Evolutionary conservation across 495 filamentous ascomycete genomes (phyloP).

Genomic region (Ramalina peruviana): DNA sequence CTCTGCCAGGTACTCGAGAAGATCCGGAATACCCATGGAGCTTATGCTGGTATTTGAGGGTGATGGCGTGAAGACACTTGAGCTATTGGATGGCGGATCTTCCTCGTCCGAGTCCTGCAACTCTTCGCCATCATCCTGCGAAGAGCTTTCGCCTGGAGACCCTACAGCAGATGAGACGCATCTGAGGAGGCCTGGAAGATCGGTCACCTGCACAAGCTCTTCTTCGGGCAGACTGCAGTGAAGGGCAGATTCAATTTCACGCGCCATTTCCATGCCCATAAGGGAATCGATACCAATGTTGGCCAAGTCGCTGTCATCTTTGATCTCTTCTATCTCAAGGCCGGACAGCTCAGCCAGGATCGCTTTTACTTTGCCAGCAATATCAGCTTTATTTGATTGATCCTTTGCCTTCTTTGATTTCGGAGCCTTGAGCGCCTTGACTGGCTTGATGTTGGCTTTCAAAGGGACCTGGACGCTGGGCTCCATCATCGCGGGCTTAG

Average conservation of each 20-base stretch:
- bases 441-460: neutral
- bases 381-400: constrained; percentile 11
- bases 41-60: too few relatives aligned
- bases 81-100: neutral
- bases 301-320: constrained; percentile 23
- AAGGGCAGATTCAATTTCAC: constrained; percentile 33
- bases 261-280: constrained; percentile 39
- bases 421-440: neutral
- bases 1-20: neutral
- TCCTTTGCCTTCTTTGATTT: constrained; percentile 5
- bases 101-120: neutral
- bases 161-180: neutral
- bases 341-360: constrained; percentile 29
- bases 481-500: neutral
- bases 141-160: neutral
- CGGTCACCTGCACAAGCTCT: constrained; percentile 25
- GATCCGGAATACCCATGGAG: too few relatives aligned
- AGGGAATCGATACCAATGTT: constrained; percentile 44
- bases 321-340: constrained; percentile 28
- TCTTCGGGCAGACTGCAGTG: constrained; percentile 23
- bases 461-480: neutral
- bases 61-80: too few relatives aligned
- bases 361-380: constrained; percentile 15
- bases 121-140: neutral
- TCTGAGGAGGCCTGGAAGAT: constrained; percentile 12